Conservation (phyloP, 331 rosid species). For the Pyrus hybrid region DNA sequence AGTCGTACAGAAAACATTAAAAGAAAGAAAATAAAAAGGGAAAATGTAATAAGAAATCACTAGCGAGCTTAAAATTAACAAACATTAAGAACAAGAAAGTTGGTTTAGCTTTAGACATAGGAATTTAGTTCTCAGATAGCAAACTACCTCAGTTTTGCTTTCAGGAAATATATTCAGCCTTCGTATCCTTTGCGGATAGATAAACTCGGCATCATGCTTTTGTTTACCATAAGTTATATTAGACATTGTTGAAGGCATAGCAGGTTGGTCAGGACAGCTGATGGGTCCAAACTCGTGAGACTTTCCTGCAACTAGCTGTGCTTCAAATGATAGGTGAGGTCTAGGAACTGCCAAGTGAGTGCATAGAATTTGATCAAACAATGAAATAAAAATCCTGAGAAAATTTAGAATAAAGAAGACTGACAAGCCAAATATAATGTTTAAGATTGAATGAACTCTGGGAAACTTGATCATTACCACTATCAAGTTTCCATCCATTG, state of each 20-base stretch:
- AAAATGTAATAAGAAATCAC: background rate
- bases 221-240: conserved; percentile 59
- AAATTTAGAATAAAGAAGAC: background rate
- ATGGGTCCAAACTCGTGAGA: conserved; percentile 73
- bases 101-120: background rate
- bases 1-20: background rate
- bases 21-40: too few species aligned
- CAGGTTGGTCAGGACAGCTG: conserved; percentile 66
- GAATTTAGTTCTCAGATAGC: background rate
- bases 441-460: background rate
- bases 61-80: background rate
- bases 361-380: conserved; percentile 10
- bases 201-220: conserved; percentile 82
- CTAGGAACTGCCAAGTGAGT: conserved; percentile 67
- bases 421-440: background rate
- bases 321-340: conserved; percentile 96
- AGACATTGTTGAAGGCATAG: conserved; percentile 46
- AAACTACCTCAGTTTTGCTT: conserved; percentile 71
- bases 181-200: conserved; percentile 82
- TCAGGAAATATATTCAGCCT: conserved; percentile 81
- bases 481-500: conserved; percentile 93
- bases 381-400: conserved; percentile 1
- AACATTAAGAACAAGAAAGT: background rate
- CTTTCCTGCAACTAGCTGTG: conserved; percentile 88
- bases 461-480: conserved; percentile 45